Base-by-base conservation (phyloP, 1,284 basidiomycete species). In the Ceratobasidium papillatum region DNA sequence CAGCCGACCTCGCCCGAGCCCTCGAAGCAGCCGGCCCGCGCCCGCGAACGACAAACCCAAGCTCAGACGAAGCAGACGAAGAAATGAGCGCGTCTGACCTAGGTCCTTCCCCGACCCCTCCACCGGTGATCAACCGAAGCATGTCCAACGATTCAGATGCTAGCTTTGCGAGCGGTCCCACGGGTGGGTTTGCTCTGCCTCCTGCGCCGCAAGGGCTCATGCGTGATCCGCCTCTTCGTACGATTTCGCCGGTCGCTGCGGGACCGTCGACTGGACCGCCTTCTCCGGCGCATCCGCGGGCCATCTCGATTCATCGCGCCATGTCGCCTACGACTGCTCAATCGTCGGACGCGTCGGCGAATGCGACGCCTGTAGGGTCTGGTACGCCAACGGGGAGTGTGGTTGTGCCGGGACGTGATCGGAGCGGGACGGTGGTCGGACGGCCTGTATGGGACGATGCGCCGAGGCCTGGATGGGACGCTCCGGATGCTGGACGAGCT, bases 371-470 rank as follows among this genome's bases (percentile, higher is more conserved):
- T 3, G 80, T 85, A 45, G 85, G 87, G 1, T 86, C 87, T 7
- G 85, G 86, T 45, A 90, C 90, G 0, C 90, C 90, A 34, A 78
- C 77, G 1, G 74, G 76, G 3, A 82, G 87, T 8, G 87, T 89
- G 43, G 81, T 89, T 17, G 84, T 89, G 3, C 83, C 83, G 7
- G 79, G 85, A 51, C 85, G 92, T 34, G 91, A 93, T 78, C 87
- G 92, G 45, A 91, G 91, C 77, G 91, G 91, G 4, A 93, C 92
- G 0, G 86, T 93, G 74, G 88, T 93, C 71, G 91, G 86, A 12
- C 87, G 89, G 9, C 86, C 88, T 0, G 80, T 86, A 12, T 91
- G 89, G 89, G 89, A 91, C 59, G 63, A 52, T 38, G 34, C 68
- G 32, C 52, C 66, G 7, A 47, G 62, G n/a, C 32, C n/a, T 77